These are phyloP conservation scores for Psilocybe tampanensis DNA, from an alignment of 768 basidiomycete species.

Conservation along the genomic window DNA sequence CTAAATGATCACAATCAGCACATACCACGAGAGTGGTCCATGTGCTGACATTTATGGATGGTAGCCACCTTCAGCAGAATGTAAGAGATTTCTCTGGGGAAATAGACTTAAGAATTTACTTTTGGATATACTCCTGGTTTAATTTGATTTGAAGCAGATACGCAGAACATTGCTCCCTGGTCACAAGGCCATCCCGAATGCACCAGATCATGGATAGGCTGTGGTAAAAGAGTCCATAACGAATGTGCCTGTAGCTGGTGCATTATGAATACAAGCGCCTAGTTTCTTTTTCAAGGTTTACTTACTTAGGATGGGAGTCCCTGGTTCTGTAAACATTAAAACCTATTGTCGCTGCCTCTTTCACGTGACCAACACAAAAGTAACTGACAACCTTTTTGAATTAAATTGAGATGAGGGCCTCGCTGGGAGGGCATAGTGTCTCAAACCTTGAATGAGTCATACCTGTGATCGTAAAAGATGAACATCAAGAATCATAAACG, in stretches of 20 bases:
- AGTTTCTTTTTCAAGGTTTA: background rate
- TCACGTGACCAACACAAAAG: constrained; percentile 60
- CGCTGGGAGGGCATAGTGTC: background rate
- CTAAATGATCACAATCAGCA: constrained; percentile 1
- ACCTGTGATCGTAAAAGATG: too few relatives aligned
- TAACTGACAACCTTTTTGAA: constrained; percentile 57
- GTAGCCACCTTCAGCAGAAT: constrained; percentile 56
- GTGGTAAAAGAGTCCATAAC: constrained; percentile 72
- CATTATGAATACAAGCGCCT: constrained; percentile 1
- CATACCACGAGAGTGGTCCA: constrained; percentile 72
- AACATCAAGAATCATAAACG: background rate
- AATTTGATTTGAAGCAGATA: constrained; percentile 60
- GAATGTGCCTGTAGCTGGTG: constrained; percentile 65
- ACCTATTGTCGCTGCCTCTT: constrained; percentile 64
- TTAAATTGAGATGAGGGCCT: constrained; percentile 1
- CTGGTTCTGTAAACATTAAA: constrained; percentile 63
- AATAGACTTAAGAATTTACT: constrained; percentile 37
- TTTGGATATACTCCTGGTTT: constrained; percentile 65
- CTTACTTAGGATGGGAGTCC: constrained; percentile 65
- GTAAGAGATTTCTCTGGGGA: background rate
- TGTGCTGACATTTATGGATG: constrained; percentile 66
- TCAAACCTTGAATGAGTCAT: constrained; percentile 63
- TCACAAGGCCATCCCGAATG: constrained; percentile 46
- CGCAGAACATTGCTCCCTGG: constrained; percentile 32
- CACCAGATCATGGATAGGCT: constrained; percentile 66